Evolutionary conservation across 306 rosid genomes (phyloP).

Genomic region (Luffa aegyptiaca): DNA sequence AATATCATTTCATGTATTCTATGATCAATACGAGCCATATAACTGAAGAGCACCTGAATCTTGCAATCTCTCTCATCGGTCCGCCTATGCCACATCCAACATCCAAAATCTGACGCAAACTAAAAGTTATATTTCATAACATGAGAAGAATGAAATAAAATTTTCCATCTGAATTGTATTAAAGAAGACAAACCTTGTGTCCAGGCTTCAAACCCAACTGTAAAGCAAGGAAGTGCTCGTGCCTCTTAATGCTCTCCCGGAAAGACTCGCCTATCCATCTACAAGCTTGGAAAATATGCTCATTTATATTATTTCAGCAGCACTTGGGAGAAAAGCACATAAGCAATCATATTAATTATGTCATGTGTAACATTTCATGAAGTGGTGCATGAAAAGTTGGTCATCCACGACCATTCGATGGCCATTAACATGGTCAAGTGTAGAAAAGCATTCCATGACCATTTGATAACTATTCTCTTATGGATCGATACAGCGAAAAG

Average conservation of each 20-base stretch:
- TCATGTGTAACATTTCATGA: background rate
- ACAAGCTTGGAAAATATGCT: conserved; percentile 12
- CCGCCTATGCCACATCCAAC: conserved; percentile 96
- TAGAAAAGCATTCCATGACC: background rate
- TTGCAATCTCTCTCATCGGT: conserved; percentile 72
- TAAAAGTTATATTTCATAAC: background rate
- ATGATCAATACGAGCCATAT: background rate
- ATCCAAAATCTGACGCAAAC: conserved; percentile 56
- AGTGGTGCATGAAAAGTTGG: background rate
- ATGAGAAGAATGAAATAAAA: background rate
- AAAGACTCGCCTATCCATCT: conserved; percentile 87
- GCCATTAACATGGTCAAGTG: background rate
- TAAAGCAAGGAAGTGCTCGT: conserved; percentile 84
- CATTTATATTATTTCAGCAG: background rate
- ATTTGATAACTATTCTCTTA: background rate
- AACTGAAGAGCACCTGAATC: conserved; percentile 49
- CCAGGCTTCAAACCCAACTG: conserved; percentile 73
- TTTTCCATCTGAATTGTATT: background rate
- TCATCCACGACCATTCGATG: background rate
- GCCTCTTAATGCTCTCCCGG: conserved; percentile 81
- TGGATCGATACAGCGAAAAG: background rate
- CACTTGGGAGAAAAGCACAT: background rate
- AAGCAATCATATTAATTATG: background rate
- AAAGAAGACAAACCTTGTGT: conserved; percentile 46
- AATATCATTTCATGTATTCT: background rate